These are phyloP conservation scores for Flaveria brownii DNA, from an alignment of 129 eudicot species.

Conservation along the genomic window DNA sequence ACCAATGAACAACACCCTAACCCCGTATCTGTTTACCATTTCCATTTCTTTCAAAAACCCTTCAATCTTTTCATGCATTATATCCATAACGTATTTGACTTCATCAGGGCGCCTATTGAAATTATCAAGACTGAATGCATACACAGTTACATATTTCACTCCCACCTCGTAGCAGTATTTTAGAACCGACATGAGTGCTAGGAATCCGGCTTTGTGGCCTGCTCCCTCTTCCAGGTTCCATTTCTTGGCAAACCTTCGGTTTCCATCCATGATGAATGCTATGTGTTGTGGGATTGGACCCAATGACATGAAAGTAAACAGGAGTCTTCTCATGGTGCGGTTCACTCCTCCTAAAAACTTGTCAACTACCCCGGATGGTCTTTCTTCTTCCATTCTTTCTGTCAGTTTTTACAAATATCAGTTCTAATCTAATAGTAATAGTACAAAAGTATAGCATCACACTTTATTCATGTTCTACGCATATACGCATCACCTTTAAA, in stretches of 20 bases:
- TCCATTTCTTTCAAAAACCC: conserved; percentile 56
- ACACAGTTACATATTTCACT: conserved; percentile 52
- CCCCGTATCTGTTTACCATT: conserved; percentile 51
- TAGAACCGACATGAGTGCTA: conserved; percentile 57
- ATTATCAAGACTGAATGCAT: conserved; percentile 71
- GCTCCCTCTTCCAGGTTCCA: conserved; percentile 54
- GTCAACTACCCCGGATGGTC: conserved; percentile 29
- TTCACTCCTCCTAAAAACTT: conserved; percentile 40
- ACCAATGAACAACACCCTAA: conserved; percentile 58
- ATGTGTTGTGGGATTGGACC: conserved; percentile 70
- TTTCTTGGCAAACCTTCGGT: conserved; percentile 60
- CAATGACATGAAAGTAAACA: conserved; percentile 46
- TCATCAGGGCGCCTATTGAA: conserved; percentile 58
- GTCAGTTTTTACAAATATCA: not conserved
- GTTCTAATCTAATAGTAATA: not conserved
- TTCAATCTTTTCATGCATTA: conserved; percentile 72
- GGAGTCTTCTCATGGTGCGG: conserved; percentile 31
- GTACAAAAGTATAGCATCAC: not conserved
- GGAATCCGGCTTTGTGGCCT: conserved; percentile 78
- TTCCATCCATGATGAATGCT: conserved; percentile 75
- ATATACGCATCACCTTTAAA: not conserved
- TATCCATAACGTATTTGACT: conserved; percentile 62
- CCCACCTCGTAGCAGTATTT: conserved; percentile 71
- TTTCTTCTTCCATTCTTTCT: conserved; percentile 37
- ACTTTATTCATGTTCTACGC: too few relatives aligned